Conservation (phyloP, 768 basidiomycete species). For the Sarcodon sp. region DNA sequence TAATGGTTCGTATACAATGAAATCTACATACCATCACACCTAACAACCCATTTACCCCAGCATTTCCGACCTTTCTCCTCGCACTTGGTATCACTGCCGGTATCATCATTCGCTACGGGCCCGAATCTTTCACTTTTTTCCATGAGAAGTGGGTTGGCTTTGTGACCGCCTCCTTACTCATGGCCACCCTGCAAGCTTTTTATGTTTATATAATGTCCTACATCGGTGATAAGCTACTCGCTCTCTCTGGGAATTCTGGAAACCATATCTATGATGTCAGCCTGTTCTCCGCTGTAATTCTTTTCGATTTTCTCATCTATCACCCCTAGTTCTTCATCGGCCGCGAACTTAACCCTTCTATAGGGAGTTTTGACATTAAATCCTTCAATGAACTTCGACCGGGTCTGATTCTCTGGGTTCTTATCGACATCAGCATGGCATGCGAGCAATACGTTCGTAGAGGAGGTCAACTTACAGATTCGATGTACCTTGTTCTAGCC, state of each 20-base stretch:
- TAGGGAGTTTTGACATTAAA: constrained; percentile 67
- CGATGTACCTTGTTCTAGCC: constrained; percentile 77
- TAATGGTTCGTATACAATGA: constrained; percentile 56
- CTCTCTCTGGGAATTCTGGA: constrained; percentile 86
- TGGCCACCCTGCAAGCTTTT: constrained; percentile 65
- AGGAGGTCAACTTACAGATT: constrained; percentile 58
- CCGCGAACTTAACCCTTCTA: constrained; percentile 85
- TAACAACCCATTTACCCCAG: constrained; percentile 23
- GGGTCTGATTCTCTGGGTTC: constrained; percentile 83
- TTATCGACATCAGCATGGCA: constrained; percentile 82
- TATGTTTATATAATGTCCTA: constrained; percentile 66
- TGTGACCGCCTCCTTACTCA: constrained; percentile 66
- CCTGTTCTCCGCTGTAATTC: constrained; percentile 4
- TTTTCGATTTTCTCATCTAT: neutral
- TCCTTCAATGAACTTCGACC: constrained; percentile 77
- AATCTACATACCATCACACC: neutral
- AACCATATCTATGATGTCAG: constrained; percentile 84
- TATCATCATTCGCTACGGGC: constrained; percentile 60
- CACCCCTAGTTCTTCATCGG: constrained; percentile 74
- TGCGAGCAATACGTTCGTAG: constrained; percentile 82
- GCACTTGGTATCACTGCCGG: constrained; percentile 64
- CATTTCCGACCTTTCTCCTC: constrained; percentile 78
- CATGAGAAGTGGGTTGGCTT: constrained; percentile 91
- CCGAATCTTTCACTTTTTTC: constrained; percentile 73
- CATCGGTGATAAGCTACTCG: constrained; percentile 56